Evolutionary conservation across 805 yeast genomes (phyloP).

Genomic region (Blastobotrys mokoenaii): DNA sequence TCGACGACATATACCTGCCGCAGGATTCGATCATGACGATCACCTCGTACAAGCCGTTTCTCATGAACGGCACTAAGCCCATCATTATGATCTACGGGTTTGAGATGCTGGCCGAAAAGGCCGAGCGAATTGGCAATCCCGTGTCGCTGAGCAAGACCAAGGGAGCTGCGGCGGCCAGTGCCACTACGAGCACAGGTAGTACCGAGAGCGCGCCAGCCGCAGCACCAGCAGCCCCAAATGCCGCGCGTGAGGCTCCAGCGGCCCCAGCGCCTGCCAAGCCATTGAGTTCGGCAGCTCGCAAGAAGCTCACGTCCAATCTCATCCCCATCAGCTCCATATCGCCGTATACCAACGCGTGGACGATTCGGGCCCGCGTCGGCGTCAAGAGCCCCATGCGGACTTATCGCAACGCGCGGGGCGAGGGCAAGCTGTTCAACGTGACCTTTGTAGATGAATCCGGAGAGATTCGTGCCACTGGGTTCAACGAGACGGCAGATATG

Average conservation of each 20-base stretch:
- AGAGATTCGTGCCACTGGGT: slow-evolving; percentile 93
- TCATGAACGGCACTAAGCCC: slow-evolving; percentile 1
- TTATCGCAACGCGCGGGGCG: slow-evolving; percentile 80
- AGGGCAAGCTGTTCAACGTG: slow-evolving; percentile 82
- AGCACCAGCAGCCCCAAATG: background rate
- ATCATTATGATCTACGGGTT: slow-evolving; percentile 3
- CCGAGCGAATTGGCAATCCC: slow-evolving; percentile 11
- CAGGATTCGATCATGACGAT: slow-evolving; percentile 3
- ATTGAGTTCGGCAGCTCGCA: background rate
- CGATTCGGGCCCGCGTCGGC: slow-evolving; percentile 86
- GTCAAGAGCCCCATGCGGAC: slow-evolving; percentile 80
- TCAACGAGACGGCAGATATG: slow-evolving; percentile 77
- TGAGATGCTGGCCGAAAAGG: background rate
- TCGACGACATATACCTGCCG: background rate
- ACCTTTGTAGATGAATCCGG: slow-evolving; percentile 90
- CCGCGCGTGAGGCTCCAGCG: slow-evolving; percentile 1
- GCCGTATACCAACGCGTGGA: slow-evolving; percentile 87
- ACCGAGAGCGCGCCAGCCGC: background rate
- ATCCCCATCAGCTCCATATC: slow-evolving; percentile 80
- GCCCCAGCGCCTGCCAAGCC: slow-evolving; percentile 3
- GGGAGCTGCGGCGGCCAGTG: background rate
- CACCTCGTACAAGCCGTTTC: slow-evolving; percentile 3
- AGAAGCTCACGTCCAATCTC: slow-evolving; percentile 29
- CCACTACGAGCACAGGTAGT: background rate
- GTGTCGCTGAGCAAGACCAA: background rate